Evolutionary conservation across 495 filamentous ascomycete species (phyloP).

Genomic region (Aspergillus avenaceus): DNA sequence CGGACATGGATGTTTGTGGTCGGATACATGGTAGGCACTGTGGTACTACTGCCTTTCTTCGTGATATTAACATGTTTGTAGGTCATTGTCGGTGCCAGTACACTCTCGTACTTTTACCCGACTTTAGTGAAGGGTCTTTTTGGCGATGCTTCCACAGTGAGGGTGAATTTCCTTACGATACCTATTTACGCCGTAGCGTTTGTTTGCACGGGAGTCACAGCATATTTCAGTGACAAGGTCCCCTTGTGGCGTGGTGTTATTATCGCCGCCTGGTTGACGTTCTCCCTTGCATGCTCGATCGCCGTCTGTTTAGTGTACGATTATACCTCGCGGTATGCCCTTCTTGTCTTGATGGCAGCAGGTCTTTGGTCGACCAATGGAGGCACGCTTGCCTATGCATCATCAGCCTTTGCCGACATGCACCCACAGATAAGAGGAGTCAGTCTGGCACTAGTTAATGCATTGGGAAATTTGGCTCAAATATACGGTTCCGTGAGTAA

Average conservation of each 20-base stretch:
- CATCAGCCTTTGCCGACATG: slow-evolving; percentile 37
- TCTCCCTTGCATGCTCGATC: slow-evolving; percentile 39
- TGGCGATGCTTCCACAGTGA: slow-evolving; percentile 36
- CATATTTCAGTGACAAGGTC: slow-evolving; percentile 30
- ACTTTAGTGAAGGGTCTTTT: slow-evolving; percentile 43
- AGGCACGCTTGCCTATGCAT: slow-evolving; percentile 39
- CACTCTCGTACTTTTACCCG: slow-evolving; percentile 50
- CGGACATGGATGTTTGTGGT: slow-evolving; percentile 25
- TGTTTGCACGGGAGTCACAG: slow-evolving; percentile 29
- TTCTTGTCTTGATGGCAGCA: slow-evolving; percentile 49
- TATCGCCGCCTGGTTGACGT: slow-evolving; percentile 32
- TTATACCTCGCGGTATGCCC: slow-evolving; percentile 44
- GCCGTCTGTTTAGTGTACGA: slow-evolving; percentile 39
- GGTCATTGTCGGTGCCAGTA: slow-evolving; percentile 37
- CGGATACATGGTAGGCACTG: slow-evolving; percentile 29
- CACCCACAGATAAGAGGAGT: slow-evolving; percentile 32
- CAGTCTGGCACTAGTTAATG: slow-evolving; percentile 46
- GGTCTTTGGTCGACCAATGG: slow-evolving; percentile 47
- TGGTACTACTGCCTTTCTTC: background rate
- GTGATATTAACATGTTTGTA: background rate
- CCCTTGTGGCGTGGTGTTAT: slow-evolving; percentile 24
- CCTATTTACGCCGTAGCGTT: slow-evolving; percentile 43
- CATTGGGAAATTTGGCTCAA: slow-evolving; percentile 45
- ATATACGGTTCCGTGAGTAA: slow-evolving; percentile 41
- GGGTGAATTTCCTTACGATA: slow-evolving; percentile 32